Evolutionary conservation across 2,329 filamentous ascomycete genomes (phyloP).

Genomic region (Verticillium tricorpus): DNA sequence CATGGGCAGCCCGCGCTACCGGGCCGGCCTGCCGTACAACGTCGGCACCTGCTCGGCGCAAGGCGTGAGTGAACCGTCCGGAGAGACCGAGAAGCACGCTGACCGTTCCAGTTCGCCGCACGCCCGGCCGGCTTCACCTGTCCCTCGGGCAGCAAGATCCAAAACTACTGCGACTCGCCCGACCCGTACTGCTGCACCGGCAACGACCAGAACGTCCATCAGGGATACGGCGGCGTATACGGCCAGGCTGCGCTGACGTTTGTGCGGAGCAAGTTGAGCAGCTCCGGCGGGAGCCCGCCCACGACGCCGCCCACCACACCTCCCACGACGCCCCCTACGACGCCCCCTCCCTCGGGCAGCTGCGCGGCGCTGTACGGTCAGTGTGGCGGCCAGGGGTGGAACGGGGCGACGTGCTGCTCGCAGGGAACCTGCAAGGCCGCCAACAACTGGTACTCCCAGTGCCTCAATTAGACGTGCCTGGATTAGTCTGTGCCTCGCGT

Average conservation of each 20-base stretch:
- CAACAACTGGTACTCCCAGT: constrained; percentile 38
- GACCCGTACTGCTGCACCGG: constrained; percentile 62
- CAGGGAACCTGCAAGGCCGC: constrained; percentile 19
- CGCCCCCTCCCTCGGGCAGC: constrained; percentile 5
- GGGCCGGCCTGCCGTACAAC: constrained; percentile 50
- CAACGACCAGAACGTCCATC: constrained; percentile 47
- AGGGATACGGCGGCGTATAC: constrained; percentile 55
- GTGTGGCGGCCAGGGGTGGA: constrained; percentile 19
- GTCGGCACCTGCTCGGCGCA: constrained; percentile 54
- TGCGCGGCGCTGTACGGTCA: constrained; percentile 16
- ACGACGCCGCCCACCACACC: background rate
- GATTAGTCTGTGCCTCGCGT: too few species aligned
- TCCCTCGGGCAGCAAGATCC: constrained; percentile 47
- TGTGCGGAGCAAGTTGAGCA: constrained; percentile 34
- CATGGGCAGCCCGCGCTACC: constrained; percentile 59
- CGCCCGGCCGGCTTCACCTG: constrained; percentile 50
- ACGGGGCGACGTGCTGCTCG: constrained; percentile 19
- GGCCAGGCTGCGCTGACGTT: constrained; percentile 55
- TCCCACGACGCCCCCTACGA: constrained; percentile 1
- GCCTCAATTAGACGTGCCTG: constrained; percentile 15
- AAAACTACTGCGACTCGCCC: constrained; percentile 55
- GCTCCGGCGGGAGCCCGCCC: background rate
- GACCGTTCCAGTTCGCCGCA: constrained; percentile 44
- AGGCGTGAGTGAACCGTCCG: constrained; percentile 41
- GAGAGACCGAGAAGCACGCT: background rate